A percentile compares a stretch with the other conserved stretches of the same genome.
phyloP scores from a whole-genome alignment of 768 basidiomycete genomes.

The Calocybe cyanea region DNA sequence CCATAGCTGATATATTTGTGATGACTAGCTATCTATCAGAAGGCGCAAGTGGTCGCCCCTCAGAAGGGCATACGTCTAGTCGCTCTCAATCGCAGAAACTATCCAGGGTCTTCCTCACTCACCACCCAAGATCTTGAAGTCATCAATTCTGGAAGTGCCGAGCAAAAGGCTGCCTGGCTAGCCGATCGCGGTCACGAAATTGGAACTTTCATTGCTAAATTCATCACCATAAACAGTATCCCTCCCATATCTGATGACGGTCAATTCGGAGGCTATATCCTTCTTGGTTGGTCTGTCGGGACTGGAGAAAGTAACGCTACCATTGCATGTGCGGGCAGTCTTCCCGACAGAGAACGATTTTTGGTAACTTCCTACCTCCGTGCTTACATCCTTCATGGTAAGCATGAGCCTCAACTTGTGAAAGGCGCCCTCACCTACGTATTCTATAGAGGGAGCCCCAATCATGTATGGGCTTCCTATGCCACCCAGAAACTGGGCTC shows the following conservation, averaged over 20 bases:
- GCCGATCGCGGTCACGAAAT: constrained; percentile 29
- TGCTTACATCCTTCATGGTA: constrained; percentile 26
- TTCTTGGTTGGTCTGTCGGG: constrained; percentile 36
- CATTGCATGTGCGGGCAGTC: constrained; percentile 16
- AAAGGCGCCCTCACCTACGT: not conserved
- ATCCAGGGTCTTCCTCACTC: constrained; percentile 32
- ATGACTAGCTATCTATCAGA: constrained; percentile 23
- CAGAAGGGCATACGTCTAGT: constrained; percentile 29
- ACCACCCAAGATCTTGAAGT: constrained; percentile 22
- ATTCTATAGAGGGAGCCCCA: constrained; percentile 22
- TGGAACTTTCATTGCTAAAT: constrained; percentile 26
- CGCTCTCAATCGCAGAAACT: constrained; percentile 31
- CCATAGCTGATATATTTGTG: not conserved
- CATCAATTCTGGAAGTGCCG: constrained; percentile 15
- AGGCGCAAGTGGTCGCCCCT: constrained; percentile 20
- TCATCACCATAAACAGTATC: constrained; percentile 26
- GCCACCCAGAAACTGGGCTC: constrained; percentile 21
- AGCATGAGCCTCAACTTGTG: not conserved
- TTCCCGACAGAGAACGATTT: constrained; percentile 15
- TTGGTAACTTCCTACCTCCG: constrained; percentile 20
- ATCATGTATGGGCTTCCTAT: constrained; percentile 23
- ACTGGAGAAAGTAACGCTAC: constrained; percentile 19
- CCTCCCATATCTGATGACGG: constrained; percentile 19
- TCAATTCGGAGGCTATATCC: constrained; percentile 24
- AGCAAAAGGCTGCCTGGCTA: constrained; percentile 22